Conservation (phyloP, 441 rosid species). For the Pelargonium australe region DNA sequence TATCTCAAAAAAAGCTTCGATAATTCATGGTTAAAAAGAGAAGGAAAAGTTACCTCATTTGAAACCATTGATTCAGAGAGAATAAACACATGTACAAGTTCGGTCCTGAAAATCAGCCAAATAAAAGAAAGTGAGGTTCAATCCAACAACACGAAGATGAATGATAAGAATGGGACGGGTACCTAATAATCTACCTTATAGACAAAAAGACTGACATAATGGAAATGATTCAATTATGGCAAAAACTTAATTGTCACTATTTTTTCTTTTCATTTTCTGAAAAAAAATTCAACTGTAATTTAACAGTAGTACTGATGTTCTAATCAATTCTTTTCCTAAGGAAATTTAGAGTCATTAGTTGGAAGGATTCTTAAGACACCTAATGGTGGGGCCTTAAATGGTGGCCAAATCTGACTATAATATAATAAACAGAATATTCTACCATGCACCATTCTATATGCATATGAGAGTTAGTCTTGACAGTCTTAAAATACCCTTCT, state of each 20-base stretch:
- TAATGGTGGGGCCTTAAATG: conserved; percentile 21
- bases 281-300: neutral
- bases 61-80: neutral
- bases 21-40: neutral
- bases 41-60: neutral
- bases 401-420: conserved; percentile 18
- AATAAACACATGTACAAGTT: neutral
- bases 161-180: conserved; percentile 4
- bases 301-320: neutral
- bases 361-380: conserved; percentile 19
- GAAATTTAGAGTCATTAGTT: neutral
- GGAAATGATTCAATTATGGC: neutral
- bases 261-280: neutral
- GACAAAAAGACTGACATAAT: neutral
- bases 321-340: neutral
- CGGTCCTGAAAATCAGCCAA: neutral
- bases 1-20: neutral
- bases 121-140: neutral
- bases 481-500: conserved; percentile 6
- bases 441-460: conserved; percentile 5
- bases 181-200: neutral
- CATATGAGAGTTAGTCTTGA: conserved; percentile 12
- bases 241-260: neutral
- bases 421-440: conserved; percentile 24
- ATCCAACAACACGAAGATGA: conserved; percentile 1